Evolutionary conservation across 768 basidiomycete genomes (phyloP).

Genomic region (Mycena venus): DNA sequence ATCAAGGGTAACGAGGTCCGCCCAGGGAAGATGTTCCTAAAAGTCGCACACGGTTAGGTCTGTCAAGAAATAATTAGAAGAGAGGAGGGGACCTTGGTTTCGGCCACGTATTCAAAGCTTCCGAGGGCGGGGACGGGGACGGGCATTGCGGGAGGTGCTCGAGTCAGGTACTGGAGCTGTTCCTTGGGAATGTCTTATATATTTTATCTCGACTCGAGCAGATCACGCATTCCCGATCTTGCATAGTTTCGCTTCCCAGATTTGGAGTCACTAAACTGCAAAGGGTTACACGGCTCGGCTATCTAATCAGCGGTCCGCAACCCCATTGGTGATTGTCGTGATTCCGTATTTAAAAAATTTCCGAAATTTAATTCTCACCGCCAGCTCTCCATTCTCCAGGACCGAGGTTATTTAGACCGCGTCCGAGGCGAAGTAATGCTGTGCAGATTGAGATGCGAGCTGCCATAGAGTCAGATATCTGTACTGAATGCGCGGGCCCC

Average conservation of each 20-base stretch:
- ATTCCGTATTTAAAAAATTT: neutral
- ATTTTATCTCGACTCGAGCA: neutral
- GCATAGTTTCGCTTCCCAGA: conserved; percentile 11
- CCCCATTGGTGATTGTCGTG: neutral
- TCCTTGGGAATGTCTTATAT: neutral
- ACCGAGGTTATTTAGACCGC: too few relatives aligned
- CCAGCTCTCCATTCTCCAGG: neutral
- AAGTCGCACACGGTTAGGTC: conserved; percentile 13
- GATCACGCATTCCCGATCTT: conserved; percentile 6
- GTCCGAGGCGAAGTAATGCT: neutral
- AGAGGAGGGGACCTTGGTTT: conserved; percentile 46
- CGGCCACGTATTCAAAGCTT: conserved; percentile 49
- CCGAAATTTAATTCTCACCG: neutral
- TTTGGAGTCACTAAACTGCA: conserved; percentile 8
- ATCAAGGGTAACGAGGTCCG: conserved; percentile 62
- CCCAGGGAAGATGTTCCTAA: conserved; percentile 64
- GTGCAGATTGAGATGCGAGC: neutral
- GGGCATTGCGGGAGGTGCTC: conserved; percentile 38
- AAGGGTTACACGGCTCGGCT: neutral
- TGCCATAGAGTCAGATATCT: neutral
- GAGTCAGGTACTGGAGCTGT: neutral
- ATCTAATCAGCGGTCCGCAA: neutral
- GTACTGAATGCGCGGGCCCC: neutral
- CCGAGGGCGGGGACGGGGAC: conserved; percentile 51
- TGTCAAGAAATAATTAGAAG: neutral